phyloP scores from a whole-genome alignment of 441 rosid species.

The Flueggea neowawraea region DNA sequence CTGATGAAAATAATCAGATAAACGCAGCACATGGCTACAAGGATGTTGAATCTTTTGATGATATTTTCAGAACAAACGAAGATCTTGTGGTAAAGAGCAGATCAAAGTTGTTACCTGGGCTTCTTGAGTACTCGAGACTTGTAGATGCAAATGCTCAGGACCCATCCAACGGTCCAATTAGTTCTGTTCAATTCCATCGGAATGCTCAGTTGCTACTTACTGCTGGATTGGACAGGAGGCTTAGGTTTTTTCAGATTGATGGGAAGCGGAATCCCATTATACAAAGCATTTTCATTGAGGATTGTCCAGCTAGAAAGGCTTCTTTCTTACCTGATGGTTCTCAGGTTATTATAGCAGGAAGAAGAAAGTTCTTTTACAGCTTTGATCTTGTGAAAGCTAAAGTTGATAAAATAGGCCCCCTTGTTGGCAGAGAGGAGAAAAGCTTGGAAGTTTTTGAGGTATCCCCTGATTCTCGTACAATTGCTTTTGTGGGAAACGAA shows the following conservation, averaged over 20 bases:
- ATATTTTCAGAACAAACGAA: slow-evolving; percentile 63
- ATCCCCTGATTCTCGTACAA: slow-evolving; percentile 69
- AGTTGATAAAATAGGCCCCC: slow-evolving; percentile 80
- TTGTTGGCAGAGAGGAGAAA: slow-evolving; percentile 92
- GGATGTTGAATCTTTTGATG: slow-evolving; percentile 37
- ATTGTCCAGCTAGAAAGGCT: slow-evolving; percentile 78
- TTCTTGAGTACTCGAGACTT: slow-evolving; percentile 75
- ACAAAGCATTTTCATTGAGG: slow-evolving; percentile 86
- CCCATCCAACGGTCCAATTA: slow-evolving; percentile 59
- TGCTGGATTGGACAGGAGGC: slow-evolving; percentile 67
- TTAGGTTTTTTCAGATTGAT: slow-evolving; percentile 87
- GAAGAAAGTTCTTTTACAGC: slow-evolving; percentile 89
- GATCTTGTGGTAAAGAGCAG: slow-evolving; percentile 72
- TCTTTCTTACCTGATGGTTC: slow-evolving; percentile 86
- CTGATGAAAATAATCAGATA: slow-evolving; percentile 43
- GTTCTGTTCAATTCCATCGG: slow-evolving; percentile 82
- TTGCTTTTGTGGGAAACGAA: slow-evolving; percentile 86
- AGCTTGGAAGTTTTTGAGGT: slow-evolving; percentile 89
- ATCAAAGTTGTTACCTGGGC: slow-evolving; percentile 55
- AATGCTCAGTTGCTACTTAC: slow-evolving; percentile 82
- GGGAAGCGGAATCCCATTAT: slow-evolving; percentile 87
- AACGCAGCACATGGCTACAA: slow-evolving; percentile 27
- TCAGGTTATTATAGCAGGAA: slow-evolving; percentile 84
- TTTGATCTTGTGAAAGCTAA: slow-evolving; percentile 80
- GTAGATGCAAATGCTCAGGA: slow-evolving; percentile 81